Base-by-base conservation (phyloP, 1,139 yeast species). In the Oligophagozyma castellii region DNA sequence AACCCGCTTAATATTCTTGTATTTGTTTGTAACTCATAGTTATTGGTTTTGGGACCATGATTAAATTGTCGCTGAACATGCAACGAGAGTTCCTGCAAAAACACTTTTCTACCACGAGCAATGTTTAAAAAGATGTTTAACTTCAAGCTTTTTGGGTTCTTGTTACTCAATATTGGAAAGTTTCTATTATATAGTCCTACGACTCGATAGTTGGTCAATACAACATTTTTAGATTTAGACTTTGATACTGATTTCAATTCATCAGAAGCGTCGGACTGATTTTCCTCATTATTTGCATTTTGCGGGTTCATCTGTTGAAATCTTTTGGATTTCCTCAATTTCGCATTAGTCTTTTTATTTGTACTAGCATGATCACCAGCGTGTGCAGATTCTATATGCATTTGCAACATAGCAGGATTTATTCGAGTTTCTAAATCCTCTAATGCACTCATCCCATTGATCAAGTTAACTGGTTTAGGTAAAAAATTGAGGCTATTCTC, bases 31-130 rank as follows among this genome's bases (percentile, higher is more conserved):
- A 31, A 20, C 4, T 30, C 27, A 15, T 5, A 22, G 21, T 22
- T 19, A 6, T 14, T 13, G n/a, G 24, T 19, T 10, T 22, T n/a
- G 19, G 26, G 26, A 11, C 28, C 22, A 16, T 24, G 24, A 24
- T 15, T 19, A 14, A 14, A 19, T n/a, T 20, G 23, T 5, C 23
- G 29, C 11, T 33, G 35, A n/a, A 38, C 34, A 35, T 42, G 43
- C 24, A 51, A 40, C n/a, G 48, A 36, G 16, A 51, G 29, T 13
- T 48, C 55, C 27, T 48, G 52, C 18, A 48, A 28, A 26, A 48
- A 47, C 16, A 43, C 44, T 27, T 38, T 33, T 27, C 42, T 43
- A 29, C 39, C 39, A 19, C 37, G 36, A n/a, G 53, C 41, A 19
- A 49, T 31, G 31, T 39, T 47, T 10, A 46, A 35, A 29, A 48